Conservation (phyloP, 2,329 filamentous ascomycete genomes). For the Bipolaris gigantea region DNA sequence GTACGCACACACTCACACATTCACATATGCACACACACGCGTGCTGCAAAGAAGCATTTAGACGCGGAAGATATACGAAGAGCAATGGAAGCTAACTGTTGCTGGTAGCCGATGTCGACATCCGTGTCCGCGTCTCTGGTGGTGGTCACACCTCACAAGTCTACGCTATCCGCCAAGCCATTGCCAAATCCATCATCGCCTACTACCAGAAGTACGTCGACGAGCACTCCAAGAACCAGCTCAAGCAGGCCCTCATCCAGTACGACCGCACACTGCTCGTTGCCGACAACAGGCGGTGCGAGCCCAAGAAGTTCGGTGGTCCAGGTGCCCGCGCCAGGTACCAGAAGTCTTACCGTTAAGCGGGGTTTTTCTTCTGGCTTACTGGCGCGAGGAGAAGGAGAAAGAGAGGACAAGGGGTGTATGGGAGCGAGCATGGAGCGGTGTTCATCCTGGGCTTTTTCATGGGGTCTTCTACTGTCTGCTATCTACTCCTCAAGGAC, state of each 20-base stretch:
- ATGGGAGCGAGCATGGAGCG: slow-evolving; percentile 38
- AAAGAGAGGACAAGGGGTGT: slow-evolving; percentile 14
- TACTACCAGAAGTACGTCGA: slow-evolving; percentile 99
- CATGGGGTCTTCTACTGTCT: slow-evolving; percentile 33
- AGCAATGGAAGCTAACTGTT: slow-evolving; percentile 16
- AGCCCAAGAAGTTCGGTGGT: slow-evolving; percentile 98
- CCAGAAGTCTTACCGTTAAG: slow-evolving; percentile 99
- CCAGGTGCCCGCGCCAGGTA: slow-evolving; percentile 92
- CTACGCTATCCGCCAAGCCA: slow-evolving; percentile 98
- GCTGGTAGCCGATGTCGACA: slow-evolving; percentile 75
- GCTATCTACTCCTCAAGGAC: slow-evolving; percentile 24
- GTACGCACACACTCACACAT: slow-evolving; percentile 44
- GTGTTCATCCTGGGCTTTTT: slow-evolving; percentile 46
- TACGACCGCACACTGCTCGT: slow-evolving; percentile 98
- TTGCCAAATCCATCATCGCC: slow-evolving; percentile 92
- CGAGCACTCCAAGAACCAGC: slow-evolving; percentile 99
- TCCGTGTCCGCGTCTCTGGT: slow-evolving; percentile 92
- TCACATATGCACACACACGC: neutral
- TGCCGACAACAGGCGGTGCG: slow-evolving; percentile 97
- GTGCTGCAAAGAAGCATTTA: slow-evolving; percentile 5
- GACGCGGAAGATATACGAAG: slow-evolving; percentile 12
- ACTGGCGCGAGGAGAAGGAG: slow-evolving; percentile 2
- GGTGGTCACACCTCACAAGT: slow-evolving; percentile 98
- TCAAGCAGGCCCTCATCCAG: slow-evolving; percentile 94
- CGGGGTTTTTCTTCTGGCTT: slow-evolving; percentile 13